These are phyloP conservation scores for Penstemon eatonii DNA, from an alignment of 257 asterid genomes.

Conservation along the genomic window DNA sequence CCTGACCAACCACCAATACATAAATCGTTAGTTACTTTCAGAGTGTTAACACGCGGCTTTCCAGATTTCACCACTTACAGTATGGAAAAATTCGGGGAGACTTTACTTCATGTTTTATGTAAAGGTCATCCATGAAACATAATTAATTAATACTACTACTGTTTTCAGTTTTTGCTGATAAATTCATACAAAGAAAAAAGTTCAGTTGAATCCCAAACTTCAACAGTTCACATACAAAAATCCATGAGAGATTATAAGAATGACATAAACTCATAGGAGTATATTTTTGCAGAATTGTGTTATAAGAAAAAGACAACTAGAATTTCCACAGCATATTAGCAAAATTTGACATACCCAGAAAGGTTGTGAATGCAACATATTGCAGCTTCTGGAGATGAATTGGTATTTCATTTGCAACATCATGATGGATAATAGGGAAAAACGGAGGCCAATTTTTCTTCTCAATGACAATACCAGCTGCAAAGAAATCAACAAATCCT, in stretches of 20 bases:
- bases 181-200: slow-evolving; percentile 1
- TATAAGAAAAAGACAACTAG: not conserved
- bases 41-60: not conserved
- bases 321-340: slow-evolving; percentile 10
- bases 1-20: slow-evolving; percentile 53
- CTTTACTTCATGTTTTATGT: slow-evolving; percentile 13
- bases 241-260: not conserved
- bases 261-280: not conserved
- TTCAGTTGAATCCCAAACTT: slow-evolving; percentile 12
- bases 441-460: slow-evolving; percentile 97
- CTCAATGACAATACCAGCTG: slow-evolving; percentile 70
- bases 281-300: slow-evolving; percentile 5
- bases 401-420: slow-evolving; percentile 89
- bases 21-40: slow-evolving; percentile 25
- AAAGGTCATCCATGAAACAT: slow-evolving; percentile 1
- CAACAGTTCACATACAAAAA: not conserved
- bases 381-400: slow-evolving; percentile 90
- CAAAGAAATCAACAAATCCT: slow-evolving; percentile 23
- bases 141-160: not conserved
- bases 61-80: not conserved
- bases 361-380: slow-evolving; percentile 89
- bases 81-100: not conserved
- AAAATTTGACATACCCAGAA: slow-evolving; percentile 60
- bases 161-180: not conserved
- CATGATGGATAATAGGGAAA: slow-evolving; percentile 94